Base-by-base conservation (phyloP, 1,284 basidiomycete species). In the Tausonia pullulans region DNA sequence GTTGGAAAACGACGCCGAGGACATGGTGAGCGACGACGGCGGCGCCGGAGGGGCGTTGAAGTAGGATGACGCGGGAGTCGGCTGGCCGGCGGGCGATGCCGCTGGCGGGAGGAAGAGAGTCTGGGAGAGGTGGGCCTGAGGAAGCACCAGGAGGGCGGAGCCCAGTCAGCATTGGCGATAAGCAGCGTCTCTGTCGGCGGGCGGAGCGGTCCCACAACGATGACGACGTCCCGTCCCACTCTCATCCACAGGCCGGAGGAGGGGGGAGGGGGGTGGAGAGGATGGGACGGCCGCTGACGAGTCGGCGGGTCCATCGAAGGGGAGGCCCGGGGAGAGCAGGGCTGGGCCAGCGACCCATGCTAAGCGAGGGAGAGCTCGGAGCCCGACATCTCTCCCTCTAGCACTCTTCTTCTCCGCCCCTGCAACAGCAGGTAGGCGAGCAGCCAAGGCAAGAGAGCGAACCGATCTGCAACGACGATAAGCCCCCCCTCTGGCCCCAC, bases 41-140 rank as follows among this genome's bases (percentile, higher is more conserved):
- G 64, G 64, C 5, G 64, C 55, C 39, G 60, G 16, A 8, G 54
- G 43, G 1, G 43, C 44, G 58, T 61, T 61, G n/a, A 57, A 48
- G 56, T 48, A 65, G 40, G 64, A 65, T 41, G 59, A 61, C 1
- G 51, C 54, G 41, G 64, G 64, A 5, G 64, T 65, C 1, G 64
- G 64, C 16, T 62, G 64, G 40, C 64, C 64, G 14, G 64, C 53
- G 16, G 49, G 60, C 10, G 59, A n/a, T 2, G 44, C 16, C 1
- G 43, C 41, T 4, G 60, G 49, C 1, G 64, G 64, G 3, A 62
- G 56, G 52, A 65, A 65, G 7, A 65, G 51, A 9, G 64, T 65
- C 58, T 65, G 64, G n/a, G 64, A 61, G 11, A 65, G 64, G 39
- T 65, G 64, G 27, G 64, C 64, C 64, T 65, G 46, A 4, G n/a